Base-by-base conservation (phyloP, 2,329 filamentous ascomycete genomes). In the Arthrocladium fulminans region DNA sequence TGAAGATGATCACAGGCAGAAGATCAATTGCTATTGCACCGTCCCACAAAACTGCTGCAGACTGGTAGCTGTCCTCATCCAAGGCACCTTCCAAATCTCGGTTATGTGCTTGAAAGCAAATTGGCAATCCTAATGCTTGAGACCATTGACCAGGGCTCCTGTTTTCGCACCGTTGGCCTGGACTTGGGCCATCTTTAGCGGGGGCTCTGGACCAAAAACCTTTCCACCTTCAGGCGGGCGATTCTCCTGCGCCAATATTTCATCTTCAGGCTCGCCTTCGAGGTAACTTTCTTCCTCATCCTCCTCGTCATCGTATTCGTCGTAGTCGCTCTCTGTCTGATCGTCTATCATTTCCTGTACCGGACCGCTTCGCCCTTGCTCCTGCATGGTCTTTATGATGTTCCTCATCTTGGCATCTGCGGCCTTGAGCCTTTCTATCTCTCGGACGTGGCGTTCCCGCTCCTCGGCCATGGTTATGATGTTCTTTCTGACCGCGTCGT, bases 381-480 rank as follows among this genome's bases (percentile, higher is more conserved):
- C 86, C 67, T 97, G 90, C 88, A 97, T 95, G 60, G 88, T 87
- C 54, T 92, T 86, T 68, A 94, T 95, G 60, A 97, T 86, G 63
- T 86, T 88, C 68, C 90, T 90, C 49, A 98, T 80, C 67, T 94
- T 94, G 53, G 88, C 84, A 60, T 88, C 88, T 73, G 88, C 88
- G 69, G 84, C 86, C 62, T 82, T 83, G 63, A 88, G 80, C 29
- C 84, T 80, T 56, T 95, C 86, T 47, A 89, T 74, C 55, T 87
- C 83, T 56, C 84, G 80, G 56, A 88, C 78, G 60, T 81, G 79
- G 58, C 83, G 80, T 24, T 81, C 84, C 13, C 92, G 83, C 65
- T 97, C 90, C 65, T 96, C 88, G 2, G 90, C 92, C 90, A 97
- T 95, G 62, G 92, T 86, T 51, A 96, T 80, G 62, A 98, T 96